A percentile compares a stretch with the other conserved stretches of the same genome.
These are phyloP conservation scores for Cornus controversa DNA, from an alignment of 148 eudicot species.

Conservation along the genomic window DNA sequence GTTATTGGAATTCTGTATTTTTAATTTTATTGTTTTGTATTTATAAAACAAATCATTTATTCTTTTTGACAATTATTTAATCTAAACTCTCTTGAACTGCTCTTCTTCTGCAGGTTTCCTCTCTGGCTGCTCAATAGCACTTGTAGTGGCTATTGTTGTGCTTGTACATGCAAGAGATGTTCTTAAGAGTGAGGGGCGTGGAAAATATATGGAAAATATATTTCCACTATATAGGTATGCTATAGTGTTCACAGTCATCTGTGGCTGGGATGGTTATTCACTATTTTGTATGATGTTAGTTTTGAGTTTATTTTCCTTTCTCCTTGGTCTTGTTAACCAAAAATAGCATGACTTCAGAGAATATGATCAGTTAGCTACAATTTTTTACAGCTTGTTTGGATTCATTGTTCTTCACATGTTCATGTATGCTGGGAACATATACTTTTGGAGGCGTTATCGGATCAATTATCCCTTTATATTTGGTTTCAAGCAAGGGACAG, in stretches of 20 bases:
- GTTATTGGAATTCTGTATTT: too few species aligned
- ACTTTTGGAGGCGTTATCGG: conserved; percentile 39
- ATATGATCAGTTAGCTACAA: neutral
- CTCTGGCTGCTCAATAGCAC: conserved; percentile 48
- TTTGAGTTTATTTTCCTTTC: too few species aligned
- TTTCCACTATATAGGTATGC: conserved; percentile 46
- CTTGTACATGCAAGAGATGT: conserved; percentile 26
- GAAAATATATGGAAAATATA: conserved; percentile 39
- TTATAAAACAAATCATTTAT: too few species aligned
- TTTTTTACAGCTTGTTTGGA: conserved; percentile 34
- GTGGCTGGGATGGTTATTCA: neutral
- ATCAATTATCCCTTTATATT: conserved; percentile 47
- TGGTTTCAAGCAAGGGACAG: conserved; percentile 40
- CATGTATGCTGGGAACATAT: conserved; percentile 36
- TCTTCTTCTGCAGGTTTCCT: conserved; percentile 30
- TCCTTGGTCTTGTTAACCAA: too few species aligned
- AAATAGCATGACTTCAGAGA: neutral
- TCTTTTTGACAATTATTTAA: too few species aligned
- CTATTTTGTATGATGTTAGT: too few species aligned
- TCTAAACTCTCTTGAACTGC: neutral
- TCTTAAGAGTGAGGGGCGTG: conserved; percentile 12
- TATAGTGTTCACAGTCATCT: neutral
- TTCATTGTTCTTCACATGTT: conserved; percentile 44
- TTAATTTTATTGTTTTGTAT: too few species aligned
- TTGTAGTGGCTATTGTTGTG: conserved; percentile 22